These are phyloP conservation scores for Pugionium dolabratum DNA, from an alignment of 345 rosid genomes.

Conservation along the genomic window DNA sequence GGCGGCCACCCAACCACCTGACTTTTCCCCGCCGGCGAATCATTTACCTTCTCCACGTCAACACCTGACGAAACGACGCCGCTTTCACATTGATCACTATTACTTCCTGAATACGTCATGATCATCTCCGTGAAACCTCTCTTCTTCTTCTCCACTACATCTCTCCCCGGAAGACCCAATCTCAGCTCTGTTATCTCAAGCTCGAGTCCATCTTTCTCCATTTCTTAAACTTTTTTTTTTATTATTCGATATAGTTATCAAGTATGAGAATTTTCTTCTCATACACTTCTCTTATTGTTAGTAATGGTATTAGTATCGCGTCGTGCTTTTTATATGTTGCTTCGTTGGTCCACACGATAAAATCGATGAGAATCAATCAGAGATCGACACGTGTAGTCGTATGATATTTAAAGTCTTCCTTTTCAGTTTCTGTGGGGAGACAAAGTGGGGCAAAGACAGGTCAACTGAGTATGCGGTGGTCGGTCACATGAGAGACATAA, in stretches of 20 bases:
- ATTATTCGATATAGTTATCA: constrained; percentile 13
- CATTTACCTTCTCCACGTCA: constrained; percentile 35
- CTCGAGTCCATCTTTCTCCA: constrained; percentile 48
- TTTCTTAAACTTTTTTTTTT: constrained; percentile 1
- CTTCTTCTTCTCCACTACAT: constrained; percentile 55
- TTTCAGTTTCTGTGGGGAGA: constrained; percentile 32
- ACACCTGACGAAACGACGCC: constrained; percentile 36
- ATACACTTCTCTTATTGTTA: constrained; percentile 45
- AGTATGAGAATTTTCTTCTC: constrained; percentile 39
- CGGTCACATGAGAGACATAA: constrained; percentile 46
- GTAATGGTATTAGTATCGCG: constrained; percentile 31
- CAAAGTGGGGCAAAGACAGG: constrained; percentile 45
- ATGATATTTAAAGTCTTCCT: constrained; percentile 30
- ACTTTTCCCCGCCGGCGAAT: constrained; percentile 43
- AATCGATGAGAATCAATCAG: constrained; percentile 13
- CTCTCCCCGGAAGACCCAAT: constrained; percentile 61
- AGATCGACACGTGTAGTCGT: constrained; percentile 30
- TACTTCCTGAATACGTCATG: constrained; percentile 41
- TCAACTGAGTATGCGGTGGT: constrained; percentile 44
- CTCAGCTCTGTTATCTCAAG: constrained; percentile 87
- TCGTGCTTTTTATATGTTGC: constrained; percentile 41
- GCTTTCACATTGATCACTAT: constrained; percentile 37
- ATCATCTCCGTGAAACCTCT: constrained; percentile 69
- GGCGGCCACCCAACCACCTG: constrained; percentile 99
- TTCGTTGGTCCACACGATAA: constrained; percentile 31